Percentiles rank a stretch among this genome's conserved stretches.
Conservation (phyloP, 768 basidiomycete species). For the Amanita rubescens region DNA sequence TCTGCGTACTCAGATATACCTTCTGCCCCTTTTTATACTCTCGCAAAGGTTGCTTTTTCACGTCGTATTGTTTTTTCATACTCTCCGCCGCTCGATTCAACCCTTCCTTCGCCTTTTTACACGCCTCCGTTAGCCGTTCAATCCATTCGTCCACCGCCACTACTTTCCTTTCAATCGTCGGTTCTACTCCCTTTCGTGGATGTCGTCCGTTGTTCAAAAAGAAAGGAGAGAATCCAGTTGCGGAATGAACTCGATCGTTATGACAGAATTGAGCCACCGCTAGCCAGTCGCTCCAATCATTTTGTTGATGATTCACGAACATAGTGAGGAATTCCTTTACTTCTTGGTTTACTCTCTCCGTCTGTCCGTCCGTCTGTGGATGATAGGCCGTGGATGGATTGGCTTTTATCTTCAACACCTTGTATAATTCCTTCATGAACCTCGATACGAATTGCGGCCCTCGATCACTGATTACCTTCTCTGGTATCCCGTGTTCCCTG, state of each 20-base stretch:
- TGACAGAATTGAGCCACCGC: slow-evolving; percentile 12
- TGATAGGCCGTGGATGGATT: slow-evolving; percentile 35
- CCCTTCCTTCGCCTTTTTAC: neutral
- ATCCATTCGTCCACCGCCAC: too few relatives aligned
- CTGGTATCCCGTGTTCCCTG: slow-evolving; percentile 3
- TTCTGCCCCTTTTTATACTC: neutral
- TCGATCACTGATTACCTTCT: slow-evolving; percentile 6
- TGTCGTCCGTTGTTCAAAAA: slow-evolving; percentile 22
- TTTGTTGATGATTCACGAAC: too few relatives aligned
- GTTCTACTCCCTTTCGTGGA: slow-evolving; percentile 7
- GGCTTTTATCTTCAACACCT: slow-evolving; percentile 15
- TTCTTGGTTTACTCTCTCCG: slow-evolving; percentile 23
- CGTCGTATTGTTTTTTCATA: neutral
- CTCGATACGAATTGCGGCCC: slow-evolving; percentile 8
- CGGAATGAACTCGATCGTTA: slow-evolving; percentile 12
- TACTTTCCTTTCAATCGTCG: too few relatives aligned
- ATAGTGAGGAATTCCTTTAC: too few relatives aligned
- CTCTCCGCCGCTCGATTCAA: neutral
- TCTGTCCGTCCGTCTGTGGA: slow-evolving; percentile 25
- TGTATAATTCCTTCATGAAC: neutral
- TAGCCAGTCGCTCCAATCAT: slow-evolving; percentile 16
- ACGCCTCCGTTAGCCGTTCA: neutral
- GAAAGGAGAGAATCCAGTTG: slow-evolving; percentile 13
- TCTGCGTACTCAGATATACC: neutral
- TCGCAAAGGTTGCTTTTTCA: neutral